Conservation (phyloP, 73 alveolate species). For the Symbiodinium natans region DNA sequence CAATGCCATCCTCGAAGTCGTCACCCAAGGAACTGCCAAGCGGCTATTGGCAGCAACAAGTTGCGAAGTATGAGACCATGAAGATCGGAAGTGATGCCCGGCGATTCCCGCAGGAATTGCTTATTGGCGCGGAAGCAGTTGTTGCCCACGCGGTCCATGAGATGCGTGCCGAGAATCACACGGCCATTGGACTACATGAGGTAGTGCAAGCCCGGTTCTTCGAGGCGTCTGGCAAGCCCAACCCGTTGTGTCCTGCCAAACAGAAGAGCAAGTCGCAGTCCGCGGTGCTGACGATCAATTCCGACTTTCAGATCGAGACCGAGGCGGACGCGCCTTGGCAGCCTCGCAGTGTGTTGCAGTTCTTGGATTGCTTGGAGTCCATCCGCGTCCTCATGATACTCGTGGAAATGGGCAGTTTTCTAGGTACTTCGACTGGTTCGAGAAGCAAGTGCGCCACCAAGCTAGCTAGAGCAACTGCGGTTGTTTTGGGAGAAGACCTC, state of each 20-base stretch:
- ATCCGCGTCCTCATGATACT: background rate
- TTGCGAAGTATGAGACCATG: background rate
- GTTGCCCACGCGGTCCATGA: background rate
- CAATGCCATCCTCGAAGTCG: background rate
- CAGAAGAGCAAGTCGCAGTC: background rate
- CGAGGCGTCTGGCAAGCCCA: background rate
- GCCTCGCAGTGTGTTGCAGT: background rate
- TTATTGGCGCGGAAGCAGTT: background rate
- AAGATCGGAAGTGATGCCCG: background rate
- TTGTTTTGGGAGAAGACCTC: background rate
- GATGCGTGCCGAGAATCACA: background rate
- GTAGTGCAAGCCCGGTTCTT: background rate
- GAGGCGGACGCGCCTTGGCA: background rate
- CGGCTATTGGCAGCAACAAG: background rate
- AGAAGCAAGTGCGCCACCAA: background rate
- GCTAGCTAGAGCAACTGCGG: background rate
- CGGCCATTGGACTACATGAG: background rate
- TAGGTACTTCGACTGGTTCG: background rate
- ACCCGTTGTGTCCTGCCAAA: background rate
- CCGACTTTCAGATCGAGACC: background rate
- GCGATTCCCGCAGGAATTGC: background rate
- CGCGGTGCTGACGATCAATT: background rate
- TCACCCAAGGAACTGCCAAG: background rate
- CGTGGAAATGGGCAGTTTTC: background rate
- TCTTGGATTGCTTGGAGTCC: background rate